These are phyloP conservation scores for Aphanomyces invadans DNA, from an alignment of 352 stramenopile genomes.

Conservation along the genomic window DNA sequence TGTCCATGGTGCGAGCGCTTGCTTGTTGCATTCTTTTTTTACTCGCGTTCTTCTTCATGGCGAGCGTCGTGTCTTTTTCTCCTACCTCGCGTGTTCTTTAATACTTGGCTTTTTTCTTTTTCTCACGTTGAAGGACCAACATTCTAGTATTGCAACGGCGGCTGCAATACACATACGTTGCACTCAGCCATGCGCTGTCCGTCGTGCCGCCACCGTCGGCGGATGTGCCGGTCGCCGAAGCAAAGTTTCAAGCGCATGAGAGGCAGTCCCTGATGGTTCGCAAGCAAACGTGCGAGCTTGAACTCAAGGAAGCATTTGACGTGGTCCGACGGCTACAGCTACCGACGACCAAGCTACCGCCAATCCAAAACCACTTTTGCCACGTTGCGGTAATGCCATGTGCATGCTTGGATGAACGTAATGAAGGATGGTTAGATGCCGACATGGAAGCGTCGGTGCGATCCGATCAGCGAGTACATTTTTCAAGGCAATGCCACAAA, in stretches of 20 bases:
- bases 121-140: background rate
- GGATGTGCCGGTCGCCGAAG: background rate
- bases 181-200: background rate
- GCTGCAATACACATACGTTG: constrained; percentile 4
- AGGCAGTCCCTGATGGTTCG: background rate
- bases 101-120: background rate
- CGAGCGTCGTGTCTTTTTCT: too few relatives aligned
- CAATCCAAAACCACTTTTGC: constrained; percentile 45
- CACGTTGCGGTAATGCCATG: constrained; percentile 44
- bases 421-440: constrained; percentile 34
- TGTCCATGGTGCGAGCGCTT: background rate
- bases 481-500: constrained; percentile 35
- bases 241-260: background rate
- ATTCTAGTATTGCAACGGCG: background rate
- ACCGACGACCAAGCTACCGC: constrained; percentile 46
- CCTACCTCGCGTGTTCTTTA: too few relatives aligned
- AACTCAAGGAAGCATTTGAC: constrained; percentile 12
- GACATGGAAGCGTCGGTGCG: constrained; percentile 57
- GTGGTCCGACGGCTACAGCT: constrained; percentile 45
- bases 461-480: constrained; percentile 1
- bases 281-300: constrained; percentile 8
- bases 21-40: too few relatives aligned
- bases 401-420: constrained; percentile 39
- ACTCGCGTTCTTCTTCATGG: too few relatives aligned
- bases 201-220: background rate